Evolutionary conservation across 176 grass and related monocot genomes (phyloP).

Genomic region (Eleusine coracana): DNA sequence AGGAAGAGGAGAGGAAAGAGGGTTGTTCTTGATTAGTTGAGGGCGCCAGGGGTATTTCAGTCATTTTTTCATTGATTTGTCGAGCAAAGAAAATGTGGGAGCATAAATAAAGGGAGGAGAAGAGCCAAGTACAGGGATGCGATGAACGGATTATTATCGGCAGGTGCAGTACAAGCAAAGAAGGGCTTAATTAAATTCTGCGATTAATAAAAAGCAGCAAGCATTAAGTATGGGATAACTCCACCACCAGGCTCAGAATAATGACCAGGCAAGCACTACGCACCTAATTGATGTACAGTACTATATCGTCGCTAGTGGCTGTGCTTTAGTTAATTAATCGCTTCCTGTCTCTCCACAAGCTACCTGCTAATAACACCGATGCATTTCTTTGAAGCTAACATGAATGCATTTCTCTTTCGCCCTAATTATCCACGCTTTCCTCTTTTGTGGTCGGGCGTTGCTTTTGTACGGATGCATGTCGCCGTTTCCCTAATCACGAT

Average conservation of each 20-base stretch:
- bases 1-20: conserved; percentile 13
- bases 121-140: background rate
- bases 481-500: background rate
- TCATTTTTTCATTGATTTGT: background rate
- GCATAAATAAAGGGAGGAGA: background rate
- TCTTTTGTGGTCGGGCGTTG: background rate
- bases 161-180: background rate
- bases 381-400: background rate
- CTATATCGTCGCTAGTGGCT: background rate
- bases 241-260: background rate
- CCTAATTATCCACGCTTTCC: background rate
- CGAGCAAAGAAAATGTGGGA: background rate
- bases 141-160: background rate
- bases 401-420: background rate
- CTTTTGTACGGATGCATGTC: background rate
- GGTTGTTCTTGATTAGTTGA: background rate
- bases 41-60: background rate
- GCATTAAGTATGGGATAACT: background rate
- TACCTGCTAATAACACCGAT: background rate
- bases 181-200: background rate
- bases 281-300: background rate
- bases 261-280: background rate
- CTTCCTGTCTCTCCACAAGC: background rate
- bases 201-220: background rate
- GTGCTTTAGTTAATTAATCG: background rate